Evolutionary conservation across 192 early-diverging fungal species (phyloP).

Genomic region (Coemansia sp.): DNA sequence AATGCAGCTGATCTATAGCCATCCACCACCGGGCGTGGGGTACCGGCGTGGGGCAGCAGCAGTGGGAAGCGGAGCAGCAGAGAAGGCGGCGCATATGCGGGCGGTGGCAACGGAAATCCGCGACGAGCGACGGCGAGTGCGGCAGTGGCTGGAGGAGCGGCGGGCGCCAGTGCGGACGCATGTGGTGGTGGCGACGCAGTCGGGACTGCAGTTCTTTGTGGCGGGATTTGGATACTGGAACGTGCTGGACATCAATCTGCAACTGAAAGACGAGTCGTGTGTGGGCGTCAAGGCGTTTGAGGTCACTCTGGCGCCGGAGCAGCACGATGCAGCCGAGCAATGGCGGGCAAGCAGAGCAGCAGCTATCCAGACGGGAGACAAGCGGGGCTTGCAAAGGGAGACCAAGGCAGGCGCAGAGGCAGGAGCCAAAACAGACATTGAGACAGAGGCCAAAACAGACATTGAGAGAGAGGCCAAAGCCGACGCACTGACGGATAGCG

Average conservation of each 20-base stretch:
- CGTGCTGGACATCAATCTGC: slow-evolving; percentile 41
- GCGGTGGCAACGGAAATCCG: slow-evolving; percentile 17
- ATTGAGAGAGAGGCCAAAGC: neutral
- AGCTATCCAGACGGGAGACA: neutral
- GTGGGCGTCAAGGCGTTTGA: slow-evolving; percentile 54
- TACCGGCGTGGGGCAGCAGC: slow-evolving; percentile 21
- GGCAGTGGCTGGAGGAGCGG: slow-evolving; percentile 20
- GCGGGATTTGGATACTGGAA: slow-evolving; percentile 55
- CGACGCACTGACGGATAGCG: neutral
- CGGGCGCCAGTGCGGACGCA: slow-evolving; percentile 36
- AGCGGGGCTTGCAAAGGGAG: neutral
- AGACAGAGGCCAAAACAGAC: too few species aligned
- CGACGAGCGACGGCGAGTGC: slow-evolving; percentile 28
- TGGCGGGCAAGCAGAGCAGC: neutral
- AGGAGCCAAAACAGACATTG: too few species aligned
- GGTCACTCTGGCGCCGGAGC: neutral
- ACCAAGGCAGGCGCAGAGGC: too few species aligned
- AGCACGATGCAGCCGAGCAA: neutral
- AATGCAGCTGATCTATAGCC: slow-evolving; percentile 45
- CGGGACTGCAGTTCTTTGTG: slow-evolving; percentile 41
- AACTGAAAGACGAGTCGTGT: slow-evolving; percentile 41
- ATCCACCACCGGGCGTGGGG: slow-evolving; percentile 50
- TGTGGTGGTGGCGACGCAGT: slow-evolving; percentile 48
- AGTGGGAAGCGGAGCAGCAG: slow-evolving; percentile 5
- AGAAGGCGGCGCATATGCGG: slow-evolving; percentile 3